Conservation (phyloP, 805 yeast genomes). For the Wickerhamiella musiphila region DNA sequence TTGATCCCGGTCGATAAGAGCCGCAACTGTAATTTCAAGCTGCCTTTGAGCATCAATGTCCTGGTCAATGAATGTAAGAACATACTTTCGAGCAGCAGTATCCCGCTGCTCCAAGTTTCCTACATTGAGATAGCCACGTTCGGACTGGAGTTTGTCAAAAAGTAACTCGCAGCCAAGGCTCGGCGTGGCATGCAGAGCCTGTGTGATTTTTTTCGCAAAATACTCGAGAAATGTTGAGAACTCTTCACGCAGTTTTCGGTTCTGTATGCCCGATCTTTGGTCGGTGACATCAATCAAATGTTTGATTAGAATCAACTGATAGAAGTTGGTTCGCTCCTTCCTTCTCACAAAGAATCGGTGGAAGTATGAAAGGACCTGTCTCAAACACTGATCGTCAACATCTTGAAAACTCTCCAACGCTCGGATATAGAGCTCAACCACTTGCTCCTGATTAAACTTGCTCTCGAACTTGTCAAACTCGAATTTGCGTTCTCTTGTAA, state of each 20-base stretch:
- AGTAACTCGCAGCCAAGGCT: conserved; percentile 44
- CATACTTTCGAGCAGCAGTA: conserved; percentile 7
- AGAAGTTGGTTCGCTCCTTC: conserved; percentile 39
- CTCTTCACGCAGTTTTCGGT: conserved; percentile 42
- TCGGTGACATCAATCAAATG: conserved; percentile 35
- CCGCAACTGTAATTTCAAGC: conserved; percentile 33
- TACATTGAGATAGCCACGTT: conserved; percentile 36
- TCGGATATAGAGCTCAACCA: conserved; percentile 48
- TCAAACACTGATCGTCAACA: conserved; percentile 40
- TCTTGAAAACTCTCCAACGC: conserved; percentile 46
- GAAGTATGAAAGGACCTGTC: conserved; percentile 48
- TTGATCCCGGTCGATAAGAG: conserved; percentile 30
- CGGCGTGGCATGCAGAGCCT: conserved; percentile 33
- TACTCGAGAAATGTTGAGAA: conserved; percentile 33
- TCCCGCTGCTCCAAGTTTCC: conserved; percentile 38
- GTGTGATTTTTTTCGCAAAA: conserved; percentile 42
- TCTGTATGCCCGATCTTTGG: conserved; percentile 30
- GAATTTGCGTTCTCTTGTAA: conserved; percentile 30
- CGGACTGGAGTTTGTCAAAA: conserved; percentile 37
- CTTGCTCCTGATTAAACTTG: conserved; percentile 37
- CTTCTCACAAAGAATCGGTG: conserved; percentile 51
- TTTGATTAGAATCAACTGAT: conserved; percentile 58
- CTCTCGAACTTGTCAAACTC: conserved; percentile 28
- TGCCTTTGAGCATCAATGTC: conserved; percentile 27
- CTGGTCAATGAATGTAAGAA: conserved; percentile 18